These are phyloP conservation scores for Triangularia verruculosa DNA, from an alignment of 2,329 filamentous ascomycete species.

Conservation along the genomic window DNA sequence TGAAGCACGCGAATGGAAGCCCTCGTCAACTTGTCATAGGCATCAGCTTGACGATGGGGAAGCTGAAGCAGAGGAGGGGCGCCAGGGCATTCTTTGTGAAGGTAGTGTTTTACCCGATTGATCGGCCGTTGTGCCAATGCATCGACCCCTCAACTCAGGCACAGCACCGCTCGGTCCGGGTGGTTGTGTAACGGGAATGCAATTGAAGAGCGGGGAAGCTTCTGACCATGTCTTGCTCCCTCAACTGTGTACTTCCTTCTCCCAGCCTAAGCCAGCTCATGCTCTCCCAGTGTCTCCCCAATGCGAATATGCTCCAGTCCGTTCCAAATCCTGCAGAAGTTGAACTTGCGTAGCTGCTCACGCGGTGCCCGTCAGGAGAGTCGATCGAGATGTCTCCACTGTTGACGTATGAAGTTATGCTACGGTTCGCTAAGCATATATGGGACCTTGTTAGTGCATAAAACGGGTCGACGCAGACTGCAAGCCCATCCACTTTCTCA, in stretches of 20 bases:
- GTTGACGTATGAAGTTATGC: neutral
- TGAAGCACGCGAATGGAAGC: neutral
- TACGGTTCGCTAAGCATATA: neutral
- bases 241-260: no score
- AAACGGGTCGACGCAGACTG: neutral
- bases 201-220: neutral
- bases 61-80: neutral
- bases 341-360: neutral
- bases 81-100: neutral
- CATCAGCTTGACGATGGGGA: neutral
- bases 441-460: neutral
- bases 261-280: no score
- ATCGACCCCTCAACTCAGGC: neutral
- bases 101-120: neutral
- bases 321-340: neutral
- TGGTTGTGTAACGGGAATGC: neutral
- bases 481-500: neutral
- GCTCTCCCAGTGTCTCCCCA: neutral
- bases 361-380: neutral
- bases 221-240: no score
- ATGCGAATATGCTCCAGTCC: neutral
- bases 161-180: neutral
- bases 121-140: neutral
- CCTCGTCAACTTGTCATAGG: neutral
- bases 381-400: neutral